Percentiles rank a stretch among this genome's conserved stretches.
These are phyloP conservation scores for Suillus luteus DNA, from an alignment of 768 basidiomycete species.

Conservation along the genomic window DNA sequence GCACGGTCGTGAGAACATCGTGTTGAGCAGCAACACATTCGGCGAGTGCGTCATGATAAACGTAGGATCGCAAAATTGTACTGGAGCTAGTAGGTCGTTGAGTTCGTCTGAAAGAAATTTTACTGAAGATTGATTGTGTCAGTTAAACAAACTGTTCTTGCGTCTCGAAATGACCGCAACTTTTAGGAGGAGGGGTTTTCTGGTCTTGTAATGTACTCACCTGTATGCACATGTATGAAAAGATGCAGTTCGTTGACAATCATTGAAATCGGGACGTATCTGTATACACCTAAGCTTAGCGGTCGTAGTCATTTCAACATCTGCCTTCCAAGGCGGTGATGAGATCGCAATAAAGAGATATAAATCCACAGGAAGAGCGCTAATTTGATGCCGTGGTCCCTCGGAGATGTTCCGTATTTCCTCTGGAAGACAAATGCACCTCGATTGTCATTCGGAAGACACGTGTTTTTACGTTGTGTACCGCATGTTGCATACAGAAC, in stretches of 20 bases:
- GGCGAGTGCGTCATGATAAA: constrained; percentile 2
- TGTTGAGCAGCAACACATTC: background rate
- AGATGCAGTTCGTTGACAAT: background rate
- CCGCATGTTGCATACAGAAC: background rate
- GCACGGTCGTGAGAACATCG: background rate
- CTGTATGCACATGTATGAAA: background rate
- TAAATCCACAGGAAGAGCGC: background rate
- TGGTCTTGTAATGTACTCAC: background rate
- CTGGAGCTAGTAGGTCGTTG: background rate
- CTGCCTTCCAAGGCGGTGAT: background rate
- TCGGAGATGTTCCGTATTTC: background rate
- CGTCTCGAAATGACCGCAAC: background rate
- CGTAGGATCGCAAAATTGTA: background rate
- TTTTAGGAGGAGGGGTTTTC: background rate
- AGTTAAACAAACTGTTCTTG: background rate
- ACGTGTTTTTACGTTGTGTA: background rate
- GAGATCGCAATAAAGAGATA: background rate
- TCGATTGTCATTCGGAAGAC: background rate
- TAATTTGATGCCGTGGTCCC: background rate
- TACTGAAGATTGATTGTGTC: background rate
- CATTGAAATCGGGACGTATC: background rate
- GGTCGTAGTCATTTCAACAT: background rate
- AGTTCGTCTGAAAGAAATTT: background rate
- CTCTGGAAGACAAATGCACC: background rate
- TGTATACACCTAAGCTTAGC: background rate